These are phyloP conservation scores for Mycotypha africana DNA, from an alignment of 371 early-diverging fungal species.

Conservation along the genomic window DNA sequence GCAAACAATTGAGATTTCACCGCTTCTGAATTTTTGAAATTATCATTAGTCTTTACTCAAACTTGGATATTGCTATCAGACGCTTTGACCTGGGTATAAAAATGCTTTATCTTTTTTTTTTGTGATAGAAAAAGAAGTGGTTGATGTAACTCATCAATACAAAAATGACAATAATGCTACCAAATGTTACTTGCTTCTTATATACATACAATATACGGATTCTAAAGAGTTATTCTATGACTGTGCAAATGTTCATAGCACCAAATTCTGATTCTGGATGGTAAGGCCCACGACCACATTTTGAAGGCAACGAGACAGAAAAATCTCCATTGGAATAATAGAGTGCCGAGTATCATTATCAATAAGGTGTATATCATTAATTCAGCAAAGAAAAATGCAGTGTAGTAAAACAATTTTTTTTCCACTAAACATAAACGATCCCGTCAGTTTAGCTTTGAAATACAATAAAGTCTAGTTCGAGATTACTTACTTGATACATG, in stretches of 20 bases:
- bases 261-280: slow-evolving; percentile 10
- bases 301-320: slow-evolving; percentile 25
- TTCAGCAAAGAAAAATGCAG: slow-evolving; percentile 30
- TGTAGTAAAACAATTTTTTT: slow-evolving; percentile 23
- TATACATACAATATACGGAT: too few species aligned
- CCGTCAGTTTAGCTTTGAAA: too few species aligned
- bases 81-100: slow-evolving; percentile 22
- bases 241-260: slow-evolving; percentile 14
- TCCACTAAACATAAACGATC: not conserved
- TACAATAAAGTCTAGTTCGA: not conserved
- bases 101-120: too few species aligned
- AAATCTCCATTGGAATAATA: slow-evolving; percentile 34
- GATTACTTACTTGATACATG: slow-evolving; percentile 10
- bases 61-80: too few species aligned
- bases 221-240: slow-evolving; percentile 10
- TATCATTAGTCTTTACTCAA: too few species aligned
- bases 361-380: slow-evolving; percentile 31
- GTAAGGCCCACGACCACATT: slow-evolving; percentile 36
- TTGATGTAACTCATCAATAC: too few species aligned
- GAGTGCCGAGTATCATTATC: slow-evolving; percentile 30
- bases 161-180: too few species aligned
- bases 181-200: too few species aligned
- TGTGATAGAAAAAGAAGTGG: too few species aligned
- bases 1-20: too few species aligned
- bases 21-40: too few species aligned